phyloP scores from a whole-genome alignment of 176 grass and related monocot species.

The Cenchrus purpureus region DNA sequence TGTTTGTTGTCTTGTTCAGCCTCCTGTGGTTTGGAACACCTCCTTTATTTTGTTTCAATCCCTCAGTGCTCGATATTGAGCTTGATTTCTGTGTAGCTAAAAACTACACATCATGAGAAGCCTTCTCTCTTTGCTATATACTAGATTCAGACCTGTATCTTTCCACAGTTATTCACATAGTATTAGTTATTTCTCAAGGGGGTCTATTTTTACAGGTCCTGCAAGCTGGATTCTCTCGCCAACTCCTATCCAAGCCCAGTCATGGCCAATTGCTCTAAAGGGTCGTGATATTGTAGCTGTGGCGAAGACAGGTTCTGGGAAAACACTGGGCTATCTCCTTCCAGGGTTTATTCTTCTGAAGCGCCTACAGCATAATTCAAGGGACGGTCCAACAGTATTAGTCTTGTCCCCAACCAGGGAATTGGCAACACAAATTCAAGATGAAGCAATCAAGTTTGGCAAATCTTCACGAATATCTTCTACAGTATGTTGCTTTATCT shows the following conservation, averaged over 20 bases:
- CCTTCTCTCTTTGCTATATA: conserved; percentile 8
- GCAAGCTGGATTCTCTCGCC: conserved; percentile 74
- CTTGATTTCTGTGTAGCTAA: conserved; percentile 9
- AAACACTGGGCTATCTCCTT: conserved; percentile 94
- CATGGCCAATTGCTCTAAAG: conserved; percentile 89
- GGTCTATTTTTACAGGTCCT: conserved; percentile 53
- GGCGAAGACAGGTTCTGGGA: conserved; percentile 93
- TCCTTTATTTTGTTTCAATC: background rate
- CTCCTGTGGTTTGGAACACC: conserved; percentile 28
- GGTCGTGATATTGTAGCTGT: conserved; percentile 83
- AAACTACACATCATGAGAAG: conserved; percentile 9
- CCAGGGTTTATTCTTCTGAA: conserved; percentile 84
- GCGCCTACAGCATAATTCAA: conserved; percentile 63
- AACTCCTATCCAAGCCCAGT: conserved; percentile 91
- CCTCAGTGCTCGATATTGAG: conserved; percentile 23
- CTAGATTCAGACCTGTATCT: background rate
- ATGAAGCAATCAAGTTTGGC: conserved; percentile 91
- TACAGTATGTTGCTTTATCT: conserved; percentile 52
- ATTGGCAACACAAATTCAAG: conserved; percentile 94
- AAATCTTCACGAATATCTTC: conserved; percentile 85
- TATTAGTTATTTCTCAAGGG: conserved; percentile 9
- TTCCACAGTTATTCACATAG: background rate
- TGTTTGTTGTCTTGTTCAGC: conserved; percentile 51
- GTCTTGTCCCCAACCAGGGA: conserved; percentile 92
- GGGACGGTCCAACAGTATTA: conserved; percentile 75